Base-by-base conservation (phyloP, 257 asterid genomes). In the Solanum verrucosum region DNA sequence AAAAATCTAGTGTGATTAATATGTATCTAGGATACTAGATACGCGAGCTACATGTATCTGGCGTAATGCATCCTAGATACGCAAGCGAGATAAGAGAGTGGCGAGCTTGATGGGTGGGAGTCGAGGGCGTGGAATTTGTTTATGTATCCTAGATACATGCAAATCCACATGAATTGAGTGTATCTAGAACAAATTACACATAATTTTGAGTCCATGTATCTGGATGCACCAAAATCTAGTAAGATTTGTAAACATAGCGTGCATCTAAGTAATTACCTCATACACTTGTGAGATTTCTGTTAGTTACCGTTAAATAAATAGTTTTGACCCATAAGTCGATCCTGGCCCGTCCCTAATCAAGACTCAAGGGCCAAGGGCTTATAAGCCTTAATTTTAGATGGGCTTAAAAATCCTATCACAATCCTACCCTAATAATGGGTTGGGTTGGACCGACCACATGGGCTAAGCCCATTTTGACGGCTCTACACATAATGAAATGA, bases 101-200 rank as follows among this genome's bases (percentile, higher is more conserved):
- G 10, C 10, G 4, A 56, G 1, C 10, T 0, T 16, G 2, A 52
- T 52, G n/a, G 63, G 9, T 52, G 4, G 63, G 63, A 52, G 60
- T 1, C 0, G 23, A 52, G 8, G 4, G n/a, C 0, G 0, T 6
- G 10, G 0, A 52, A 6, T 18, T 12, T 52, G 63, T 18, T 1
- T 18, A 52, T 52, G 10, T 52, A 52, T 6, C 63, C 1, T 16
- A 52, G 9, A 16, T 52, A 18, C 63, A 52, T 52, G 63, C 4
- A 8, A 52, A 52, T 18, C 0, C 63, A 52, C 9, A 16, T 18
- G 63, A 18, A 52, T 52, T 2, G 3, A 52, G 63, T 52, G 4
- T 0, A 6, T 52, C 4, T 18, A 52, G n/a, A 52, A 18, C 4
- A 52, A 4, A 44, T 46, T 46, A 46, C 20, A 46, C 6, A 2